phyloP scores from a whole-genome alignment of 73 alveolate species.

The Paramecium sexaurelia region DNA sequence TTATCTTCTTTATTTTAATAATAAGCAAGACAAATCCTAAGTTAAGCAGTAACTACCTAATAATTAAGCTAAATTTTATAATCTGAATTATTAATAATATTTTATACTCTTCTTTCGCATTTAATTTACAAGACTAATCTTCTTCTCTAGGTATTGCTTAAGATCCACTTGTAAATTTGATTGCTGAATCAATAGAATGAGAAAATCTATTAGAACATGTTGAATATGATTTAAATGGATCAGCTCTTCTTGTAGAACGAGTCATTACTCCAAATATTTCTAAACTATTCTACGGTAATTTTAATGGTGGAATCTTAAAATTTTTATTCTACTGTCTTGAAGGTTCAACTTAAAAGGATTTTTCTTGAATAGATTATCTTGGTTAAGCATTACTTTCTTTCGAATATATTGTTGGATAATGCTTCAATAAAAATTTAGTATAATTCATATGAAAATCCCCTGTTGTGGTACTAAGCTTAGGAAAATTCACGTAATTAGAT shows the following conservation, averaged over 20 bases:
- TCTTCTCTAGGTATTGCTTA: conserved; percentile 26
- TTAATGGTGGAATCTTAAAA: conserved; percentile 62
- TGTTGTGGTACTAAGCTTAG: not conserved
- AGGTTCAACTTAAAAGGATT: conserved; percentile 19
- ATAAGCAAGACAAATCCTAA: conserved; percentile 49
- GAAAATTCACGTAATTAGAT: not conserved
- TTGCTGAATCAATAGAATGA: conserved; percentile 63
- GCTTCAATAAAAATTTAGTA: conserved; percentile 7
- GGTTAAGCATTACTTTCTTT: not conserved
- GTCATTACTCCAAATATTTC: conserved; percentile 61
- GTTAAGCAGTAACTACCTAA: conserved; percentile 61
- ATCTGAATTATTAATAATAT: not conserved
- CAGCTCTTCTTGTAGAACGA: conserved; percentile 69
- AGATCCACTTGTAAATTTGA: conserved; percentile 59
- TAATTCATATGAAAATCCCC: conserved; percentile 51
- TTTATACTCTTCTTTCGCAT: not conserved
- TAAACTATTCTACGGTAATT: conserved; percentile 51
- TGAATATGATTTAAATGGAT: conserved; percentile 64
- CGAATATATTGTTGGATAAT: conserved; percentile 31
- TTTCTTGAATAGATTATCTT: conserved; percentile 26
- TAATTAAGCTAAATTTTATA: conserved; percentile 50
- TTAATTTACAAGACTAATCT: not conserved
- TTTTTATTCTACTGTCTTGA: not conserved
- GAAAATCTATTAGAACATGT: conserved; percentile 69
- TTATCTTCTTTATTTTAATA: conserved; percentile 64